Evolutionary conservation across 108 stramenopile species (phyloP).

Genomic region (Seminavis robusta): DNA sequence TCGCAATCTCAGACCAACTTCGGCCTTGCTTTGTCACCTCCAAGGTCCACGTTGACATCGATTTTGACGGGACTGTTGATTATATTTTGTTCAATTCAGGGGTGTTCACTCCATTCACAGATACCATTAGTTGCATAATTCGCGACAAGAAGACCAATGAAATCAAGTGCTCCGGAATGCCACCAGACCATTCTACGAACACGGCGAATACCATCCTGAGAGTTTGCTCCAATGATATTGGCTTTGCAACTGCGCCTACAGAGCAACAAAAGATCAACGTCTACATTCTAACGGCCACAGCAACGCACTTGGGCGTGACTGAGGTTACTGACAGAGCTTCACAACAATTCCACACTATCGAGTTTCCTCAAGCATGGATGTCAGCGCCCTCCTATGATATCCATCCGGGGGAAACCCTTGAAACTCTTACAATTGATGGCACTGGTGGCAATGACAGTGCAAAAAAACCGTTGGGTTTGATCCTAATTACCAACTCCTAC

Average conservation of each 20-base stretch:
- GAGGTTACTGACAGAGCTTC: background rate
- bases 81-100: background rate
- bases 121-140: background rate
- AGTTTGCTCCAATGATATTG: conserved; percentile 26
- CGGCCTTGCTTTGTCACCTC: background rate
- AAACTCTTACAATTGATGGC: background rate
- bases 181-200: conserved; percentile 23
- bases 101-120: background rate
- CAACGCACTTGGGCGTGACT: background rate
- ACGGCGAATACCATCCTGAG: conserved; percentile 18
- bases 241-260: background rate
- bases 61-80: background rate
- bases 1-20: too few relatives aligned
- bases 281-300: too few relatives aligned
- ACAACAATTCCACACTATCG: background rate
- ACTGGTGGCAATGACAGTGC: background rate
- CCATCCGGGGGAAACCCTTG: background rate
- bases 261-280: background rate
- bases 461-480: background rate
- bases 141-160: background rate
- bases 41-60: background rate
- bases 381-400: conserved; percentile 1
- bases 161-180: conserved; percentile 12
- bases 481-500: background rate
- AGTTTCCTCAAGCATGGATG: background rate